phyloP scores from a whole-genome alignment of 2,329 filamentous ascomycete species.

The Emydomyces testavorans region DNA sequence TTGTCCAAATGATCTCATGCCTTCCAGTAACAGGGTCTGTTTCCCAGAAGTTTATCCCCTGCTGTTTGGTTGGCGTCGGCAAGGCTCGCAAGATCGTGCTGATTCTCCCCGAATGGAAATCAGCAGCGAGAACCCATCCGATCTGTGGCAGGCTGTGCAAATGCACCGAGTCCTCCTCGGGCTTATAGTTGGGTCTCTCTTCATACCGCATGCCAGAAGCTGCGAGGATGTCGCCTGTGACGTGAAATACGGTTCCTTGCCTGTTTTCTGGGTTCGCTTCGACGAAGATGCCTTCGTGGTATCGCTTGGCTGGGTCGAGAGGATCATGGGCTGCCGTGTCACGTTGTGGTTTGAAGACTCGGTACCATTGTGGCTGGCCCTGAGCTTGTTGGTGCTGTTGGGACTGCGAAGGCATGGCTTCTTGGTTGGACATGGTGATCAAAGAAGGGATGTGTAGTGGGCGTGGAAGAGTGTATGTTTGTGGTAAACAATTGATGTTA shows the following conservation, averaged over 20 bases:
- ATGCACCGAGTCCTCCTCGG: background rate
- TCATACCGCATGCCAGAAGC: slow-evolving; percentile 13
- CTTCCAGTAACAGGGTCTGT: slow-evolving; percentile 2
- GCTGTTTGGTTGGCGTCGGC: slow-evolving; percentile 14
- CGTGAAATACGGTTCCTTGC: slow-evolving; percentile 13
- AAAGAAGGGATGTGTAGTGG: background rate
- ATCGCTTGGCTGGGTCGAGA: slow-evolving; percentile 15
- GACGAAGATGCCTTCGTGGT: slow-evolving; percentile 15
- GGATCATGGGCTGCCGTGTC: slow-evolving; percentile 14
- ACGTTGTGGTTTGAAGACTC: slow-evolving; percentile 11
- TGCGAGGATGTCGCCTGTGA: slow-evolving; percentile 15
- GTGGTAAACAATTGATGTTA: background rate
- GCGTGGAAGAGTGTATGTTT: background rate
- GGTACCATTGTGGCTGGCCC: slow-evolving; percentile 10
- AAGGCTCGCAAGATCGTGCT: slow-evolving; percentile 12
- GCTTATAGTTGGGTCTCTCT: slow-evolving; percentile 6
- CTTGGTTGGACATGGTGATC: background rate
- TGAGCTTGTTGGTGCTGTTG: slow-evolving; percentile 1
- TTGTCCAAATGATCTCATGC: slow-evolving; percentile 15
- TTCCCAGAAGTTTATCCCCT: slow-evolving; percentile 16
- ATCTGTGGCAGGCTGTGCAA: slow-evolving; percentile 11
- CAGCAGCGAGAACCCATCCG: slow-evolving; percentile 10
- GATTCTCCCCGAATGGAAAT: slow-evolving; percentile 14
- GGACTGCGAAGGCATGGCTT: background rate
- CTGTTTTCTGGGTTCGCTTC: slow-evolving; percentile 4